Conservation (phyloP, 1,139 yeast species). For the Candida sojae region DNA sequence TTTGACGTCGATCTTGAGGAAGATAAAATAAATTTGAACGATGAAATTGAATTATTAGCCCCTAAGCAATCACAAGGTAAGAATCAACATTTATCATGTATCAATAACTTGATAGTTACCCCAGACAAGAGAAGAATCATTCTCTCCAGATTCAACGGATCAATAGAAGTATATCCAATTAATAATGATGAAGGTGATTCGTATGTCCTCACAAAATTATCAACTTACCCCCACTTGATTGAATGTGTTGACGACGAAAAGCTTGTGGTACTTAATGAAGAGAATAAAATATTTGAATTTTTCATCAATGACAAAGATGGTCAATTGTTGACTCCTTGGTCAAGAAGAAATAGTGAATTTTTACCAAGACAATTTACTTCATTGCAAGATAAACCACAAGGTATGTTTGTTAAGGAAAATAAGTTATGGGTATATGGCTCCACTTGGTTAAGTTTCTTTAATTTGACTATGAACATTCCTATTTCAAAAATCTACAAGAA, state of each 20-base stretch:
- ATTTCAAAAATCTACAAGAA: conserved; percentile 31
- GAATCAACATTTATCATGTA: conserved; percentile 39
- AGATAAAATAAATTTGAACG: conserved; percentile 30
- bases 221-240: conserved; percentile 64
- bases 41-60: conserved; percentile 42
- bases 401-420: conserved; percentile 53
- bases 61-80: conserved; percentile 18
- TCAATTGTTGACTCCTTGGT: conserved; percentile 70
- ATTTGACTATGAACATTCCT: conserved; percentile 64
- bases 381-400: conserved; percentile 71
- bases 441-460: conserved; percentile 80
- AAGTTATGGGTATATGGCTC: conserved; percentile 84
- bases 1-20: conserved; percentile 39
- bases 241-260: conserved; percentile 53
- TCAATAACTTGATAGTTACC: conserved; percentile 54
- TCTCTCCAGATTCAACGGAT: conserved; percentile 64
- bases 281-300: conserved; percentile 75
- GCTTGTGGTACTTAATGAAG: conserved; percentile 69
- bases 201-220: conserved; percentile 49
- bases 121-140: conserved; percentile 48
- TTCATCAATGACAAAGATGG: conserved; percentile 27
- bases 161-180: conserved; percentile 54
- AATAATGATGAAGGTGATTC: conserved; percentile 13
- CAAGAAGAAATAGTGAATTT: conserved; percentile 70
- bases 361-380: conserved; percentile 66